Base-by-base conservation (phyloP, 192 early-diverging fungal species). In the Umbelopsis vinacea region DNA sequence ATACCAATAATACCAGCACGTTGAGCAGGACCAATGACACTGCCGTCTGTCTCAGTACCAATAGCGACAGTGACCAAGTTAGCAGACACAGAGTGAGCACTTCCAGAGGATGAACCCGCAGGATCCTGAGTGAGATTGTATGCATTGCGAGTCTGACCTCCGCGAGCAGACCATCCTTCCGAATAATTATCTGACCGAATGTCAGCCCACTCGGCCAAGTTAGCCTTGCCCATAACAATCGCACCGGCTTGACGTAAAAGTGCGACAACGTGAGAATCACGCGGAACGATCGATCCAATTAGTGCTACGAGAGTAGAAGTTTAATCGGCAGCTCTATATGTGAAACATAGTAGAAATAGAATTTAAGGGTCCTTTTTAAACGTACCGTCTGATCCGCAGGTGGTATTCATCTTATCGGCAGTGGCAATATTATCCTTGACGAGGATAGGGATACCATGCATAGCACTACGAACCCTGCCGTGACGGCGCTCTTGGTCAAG, bases 31-130 rank as follows among this genome's bases (percentile, higher is more conserved):
- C 83, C 71, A 22, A 84, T 76, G 14, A 88, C 80, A 26, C 82
- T 84, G n/a, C 85, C 86, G 22, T 84, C 86, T 17, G 88, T 89
- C 54, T 89, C 88, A 46, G 84, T 84, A 3, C 88, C 88, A 12
- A 89, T 60, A 9, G 85, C 78, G 2, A 76, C 46, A 3, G 71
- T 40, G 21, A 66, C 75, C 4, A 76, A 50, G n/a, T 57, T 57
- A 22, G 52, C 52, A 46, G 75, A 48, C 19, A 76, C 71, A 6
- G 57, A 73, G 2, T 53, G 50, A n/a, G 57, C 75, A 14, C 72
- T 74, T 15, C 75, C 75, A 0, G 70, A 67, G 5, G 70, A 72
- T 24, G 75, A 76, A 37, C 75, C 75, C 4, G 45, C 35, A 4
- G 60, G 66, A 26, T 73, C 67, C n/a, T 67, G 46, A 54, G 38